Conservation (phyloP, 345 rosid genomes). For the Arabidopsis arenosa region DNA sequence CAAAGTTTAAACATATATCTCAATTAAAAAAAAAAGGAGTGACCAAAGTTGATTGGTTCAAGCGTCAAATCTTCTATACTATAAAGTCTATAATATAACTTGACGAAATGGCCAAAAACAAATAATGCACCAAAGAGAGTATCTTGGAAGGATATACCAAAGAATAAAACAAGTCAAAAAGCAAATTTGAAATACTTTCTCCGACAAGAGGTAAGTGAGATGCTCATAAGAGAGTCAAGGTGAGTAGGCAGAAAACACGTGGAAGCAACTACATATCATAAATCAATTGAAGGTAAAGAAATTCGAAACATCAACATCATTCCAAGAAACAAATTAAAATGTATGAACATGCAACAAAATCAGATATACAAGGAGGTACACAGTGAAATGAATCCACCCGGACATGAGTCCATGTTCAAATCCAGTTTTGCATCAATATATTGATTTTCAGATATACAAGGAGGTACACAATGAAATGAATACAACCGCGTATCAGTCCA, state of each 20-base stretch:
- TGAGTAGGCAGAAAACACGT: conserved; percentile 20
- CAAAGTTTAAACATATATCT: background rate
- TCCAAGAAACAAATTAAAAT: background rate
- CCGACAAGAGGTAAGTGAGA: background rate
- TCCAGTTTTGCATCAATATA: background rate
- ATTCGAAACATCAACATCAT: background rate
- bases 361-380: background rate
- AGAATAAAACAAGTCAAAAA: background rate
- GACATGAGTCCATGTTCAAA: too few relatives aligned
- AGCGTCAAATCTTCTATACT: background rate
- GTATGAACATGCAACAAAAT: background rate
- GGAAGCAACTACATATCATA: background rate
- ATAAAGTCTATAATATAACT: background rate
- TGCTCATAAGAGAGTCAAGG: conserved; percentile 6
- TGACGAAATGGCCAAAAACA: background rate
- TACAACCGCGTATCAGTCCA: background rate
- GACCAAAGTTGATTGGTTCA: background rate
- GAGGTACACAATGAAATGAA: background rate
- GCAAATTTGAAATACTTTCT: background rate
- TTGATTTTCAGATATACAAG: background rate
- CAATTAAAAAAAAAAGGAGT: background rate
- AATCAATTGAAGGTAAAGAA: too few relatives aligned
- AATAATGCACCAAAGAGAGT: background rate
- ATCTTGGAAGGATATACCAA: background rate
- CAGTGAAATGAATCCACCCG: background rate